Evolutionary conservation across 495 filamentous ascomycete genomes (phyloP).

Genomic region (Neurospora pannonica): DNA sequence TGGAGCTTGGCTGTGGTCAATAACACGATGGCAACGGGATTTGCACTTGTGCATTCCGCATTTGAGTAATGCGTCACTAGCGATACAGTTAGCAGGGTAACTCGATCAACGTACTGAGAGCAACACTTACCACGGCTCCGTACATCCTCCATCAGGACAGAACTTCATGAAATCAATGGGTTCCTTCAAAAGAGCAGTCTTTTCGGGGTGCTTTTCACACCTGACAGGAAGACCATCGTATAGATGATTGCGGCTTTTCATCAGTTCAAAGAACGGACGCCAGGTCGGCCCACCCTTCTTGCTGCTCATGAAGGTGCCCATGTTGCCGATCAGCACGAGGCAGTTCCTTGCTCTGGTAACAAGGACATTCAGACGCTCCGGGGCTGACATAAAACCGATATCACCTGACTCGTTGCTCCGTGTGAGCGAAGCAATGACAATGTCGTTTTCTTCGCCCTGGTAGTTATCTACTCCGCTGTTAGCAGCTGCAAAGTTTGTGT

Average conservation of each 20-base stretch:
- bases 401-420: constrained; percentile 55
- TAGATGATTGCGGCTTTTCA: constrained; percentile 46
- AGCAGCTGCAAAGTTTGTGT: neutral
- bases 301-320: constrained; percentile 53
- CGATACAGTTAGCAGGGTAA: neutral
- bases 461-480: constrained; percentile 51
- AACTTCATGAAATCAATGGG: constrained; percentile 44
- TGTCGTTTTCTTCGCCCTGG: constrained; percentile 72
- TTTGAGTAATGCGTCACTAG: constrained; percentile 43
- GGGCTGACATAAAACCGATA: constrained; percentile 66
- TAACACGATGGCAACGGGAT: constrained; percentile 52
- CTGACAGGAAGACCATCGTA: constrained; percentile 63
- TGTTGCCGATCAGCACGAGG: constrained; percentile 65
- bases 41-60: constrained; percentile 56
- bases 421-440: constrained; percentile 59
- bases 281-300: constrained; percentile 52
- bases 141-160: constrained; percentile 68
- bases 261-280: constrained; percentile 46
- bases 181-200: constrained; percentile 31
- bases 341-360: constrained; percentile 59
- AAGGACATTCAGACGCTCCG: constrained; percentile 63
- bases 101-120: fast-evolving
- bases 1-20: constrained; percentile 55
- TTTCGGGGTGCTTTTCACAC: constrained; percentile 57
- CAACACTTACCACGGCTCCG: constrained; percentile 49